Percentiles rank a stretch among this genome's conserved stretches.
Evolutionary conservation across 306 rosid species (phyloP).

Genomic region (Pterocarpus macrocarpus): DNA sequence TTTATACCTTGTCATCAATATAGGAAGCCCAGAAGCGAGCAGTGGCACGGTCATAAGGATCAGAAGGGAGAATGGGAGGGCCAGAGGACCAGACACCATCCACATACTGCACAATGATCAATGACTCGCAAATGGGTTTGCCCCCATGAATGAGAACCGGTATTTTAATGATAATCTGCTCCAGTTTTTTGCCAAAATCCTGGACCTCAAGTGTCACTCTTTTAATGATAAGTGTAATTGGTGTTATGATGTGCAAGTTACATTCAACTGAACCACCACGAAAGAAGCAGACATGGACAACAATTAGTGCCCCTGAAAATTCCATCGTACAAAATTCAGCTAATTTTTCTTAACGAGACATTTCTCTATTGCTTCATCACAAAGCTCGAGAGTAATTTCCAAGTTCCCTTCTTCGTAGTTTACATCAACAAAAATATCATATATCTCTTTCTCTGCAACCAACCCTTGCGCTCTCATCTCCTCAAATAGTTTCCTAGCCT

Average conservation of each 20-base stretch:
- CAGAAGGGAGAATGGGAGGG: constrained; percentile 62
- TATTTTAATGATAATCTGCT: constrained; percentile 46
- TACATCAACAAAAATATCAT: constrained; percentile 77
- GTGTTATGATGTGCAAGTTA: constrained; percentile 39
- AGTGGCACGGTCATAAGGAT: constrained; percentile 64
- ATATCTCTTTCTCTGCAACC: constrained; percentile 76
- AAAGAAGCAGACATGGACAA: constrained; percentile 28
- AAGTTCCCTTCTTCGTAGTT: constrained; percentile 83
- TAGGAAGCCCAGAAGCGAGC: constrained; percentile 71
- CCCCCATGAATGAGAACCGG: constrained; percentile 65
- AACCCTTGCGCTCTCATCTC: constrained; percentile 85
- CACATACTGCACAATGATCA: constrained; percentile 63
- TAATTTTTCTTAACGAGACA: constrained; percentile 61
- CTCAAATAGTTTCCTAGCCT: constrained; percentile 79
- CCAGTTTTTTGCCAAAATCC: constrained; percentile 4
- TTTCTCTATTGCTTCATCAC: constrained; percentile 89
- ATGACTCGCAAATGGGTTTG: constrained; percentile 65
- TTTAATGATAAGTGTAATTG: constrained; percentile 26
- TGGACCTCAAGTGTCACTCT: constrained; percentile 19
- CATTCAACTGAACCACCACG: constrained; percentile 42
- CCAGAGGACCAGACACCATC: constrained; percentile 64
- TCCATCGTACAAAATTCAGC: constrained; percentile 46
- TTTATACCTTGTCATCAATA: constrained; percentile 59
- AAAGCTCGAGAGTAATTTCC: constrained; percentile 78
- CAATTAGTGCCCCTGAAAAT: not conserved